Conservation (phyloP, 805 yeast species). For the Nakazawaea holstii region DNA sequence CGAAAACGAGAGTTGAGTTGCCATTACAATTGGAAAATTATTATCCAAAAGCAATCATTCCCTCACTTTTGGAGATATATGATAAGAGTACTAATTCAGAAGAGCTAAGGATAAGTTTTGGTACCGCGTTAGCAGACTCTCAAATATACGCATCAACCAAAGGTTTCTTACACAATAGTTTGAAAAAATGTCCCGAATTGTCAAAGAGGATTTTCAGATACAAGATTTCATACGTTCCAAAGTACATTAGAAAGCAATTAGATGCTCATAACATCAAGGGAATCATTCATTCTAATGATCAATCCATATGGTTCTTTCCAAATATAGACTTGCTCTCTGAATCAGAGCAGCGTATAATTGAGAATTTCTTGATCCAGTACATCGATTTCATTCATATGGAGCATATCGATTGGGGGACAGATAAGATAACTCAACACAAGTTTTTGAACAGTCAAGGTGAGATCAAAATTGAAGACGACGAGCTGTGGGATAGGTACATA, state of each 20-base stretch:
- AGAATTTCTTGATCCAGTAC: conserved; percentile 20
- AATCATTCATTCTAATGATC: conserved; percentile 12
- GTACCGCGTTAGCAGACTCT: conserved; percentile 30
- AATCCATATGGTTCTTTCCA: conserved; percentile 25
- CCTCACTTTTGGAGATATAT: conserved; percentile 16
- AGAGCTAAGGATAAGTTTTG: conserved; percentile 21
- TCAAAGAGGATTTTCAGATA: conserved; percentile 10
- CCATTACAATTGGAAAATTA: conserved; percentile 29
- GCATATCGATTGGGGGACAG: conserved; percentile 25
- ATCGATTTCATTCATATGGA: conserved; percentile 21
- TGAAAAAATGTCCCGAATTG: conserved; percentile 15
- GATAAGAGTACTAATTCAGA: conserved; percentile 14
- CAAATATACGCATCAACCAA: conserved; percentile 34
- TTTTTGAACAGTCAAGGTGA: conserved; percentile 25
- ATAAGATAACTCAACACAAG: conserved; percentile 20
- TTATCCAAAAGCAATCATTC: conserved; percentile 27
- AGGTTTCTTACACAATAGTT: conserved; percentile 27
- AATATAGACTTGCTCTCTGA: conserved; percentile 19
- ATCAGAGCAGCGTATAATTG: conserved; percentile 14
- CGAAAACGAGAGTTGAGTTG: conserved; percentile 23
- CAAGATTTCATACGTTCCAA: conserved; percentile 10
- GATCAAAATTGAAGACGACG: conserved; percentile 22
- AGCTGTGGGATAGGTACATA: conserved; percentile 21
- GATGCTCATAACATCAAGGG: conserved; percentile 3
- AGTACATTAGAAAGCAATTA: neutral